Conservation (phyloP, 306 rosid genomes). For the Gastrolobium bilobum region DNA sequence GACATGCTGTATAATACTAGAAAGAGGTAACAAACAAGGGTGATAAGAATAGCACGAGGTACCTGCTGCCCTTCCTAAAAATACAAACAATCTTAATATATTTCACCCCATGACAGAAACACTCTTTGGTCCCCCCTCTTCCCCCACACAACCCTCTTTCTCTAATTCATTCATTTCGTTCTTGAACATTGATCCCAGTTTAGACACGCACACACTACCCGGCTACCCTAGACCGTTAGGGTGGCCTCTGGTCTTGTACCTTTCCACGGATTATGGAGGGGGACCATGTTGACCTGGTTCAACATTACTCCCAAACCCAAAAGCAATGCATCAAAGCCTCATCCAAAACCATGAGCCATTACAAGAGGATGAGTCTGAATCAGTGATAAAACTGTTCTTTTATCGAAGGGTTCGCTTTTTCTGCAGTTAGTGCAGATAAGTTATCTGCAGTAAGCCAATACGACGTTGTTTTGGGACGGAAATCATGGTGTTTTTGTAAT, state of each 20-base stretch:
- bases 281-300: constrained; percentile 59
- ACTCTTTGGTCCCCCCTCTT: constrained; percentile 49
- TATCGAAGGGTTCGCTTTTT: too few relatives aligned
- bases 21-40: constrained; percentile 25
- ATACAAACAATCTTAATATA: constrained; percentile 26
- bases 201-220: constrained; percentile 30
- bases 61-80: constrained; percentile 42
- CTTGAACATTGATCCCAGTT: constrained; percentile 2
- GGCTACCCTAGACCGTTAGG: constrained; percentile 22
- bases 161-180: not conserved
- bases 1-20: not conserved
- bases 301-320: constrained; percentile 35
- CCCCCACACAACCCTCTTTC: not conserved
- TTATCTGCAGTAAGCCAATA: too few relatives aligned
- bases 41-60: constrained; percentile 17
- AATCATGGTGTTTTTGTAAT: too few relatives aligned
- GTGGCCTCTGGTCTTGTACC: constrained; percentile 28
- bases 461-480: too few relatives aligned
- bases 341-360: constrained; percentile 30
- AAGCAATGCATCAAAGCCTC: constrained; percentile 26
- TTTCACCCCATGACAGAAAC: constrained; percentile 26
- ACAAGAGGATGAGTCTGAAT: not conserved
- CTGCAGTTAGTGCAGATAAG: too few relatives aligned
- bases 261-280: constrained; percentile 35
- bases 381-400: too few relatives aligned